Evolutionary conservation across 768 basidiomycete species (phyloP).

Genomic region (Scleroderma bovista): DNA sequence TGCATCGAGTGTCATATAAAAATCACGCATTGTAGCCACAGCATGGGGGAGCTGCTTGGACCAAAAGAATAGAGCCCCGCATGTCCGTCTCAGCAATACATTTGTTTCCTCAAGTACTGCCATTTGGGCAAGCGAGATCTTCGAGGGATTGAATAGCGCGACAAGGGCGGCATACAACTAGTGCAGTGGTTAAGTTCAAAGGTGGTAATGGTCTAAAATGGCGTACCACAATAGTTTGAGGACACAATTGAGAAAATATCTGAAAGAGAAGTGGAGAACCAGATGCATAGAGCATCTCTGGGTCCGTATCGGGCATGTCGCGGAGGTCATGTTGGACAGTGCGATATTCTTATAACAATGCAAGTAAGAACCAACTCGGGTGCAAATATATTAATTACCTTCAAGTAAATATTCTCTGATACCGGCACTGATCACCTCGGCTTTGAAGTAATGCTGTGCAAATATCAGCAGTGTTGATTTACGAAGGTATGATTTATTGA

Average conservation of each 20-base stretch:
- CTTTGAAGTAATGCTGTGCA: conserved; percentile 2
- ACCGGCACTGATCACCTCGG: conserved; percentile 19
- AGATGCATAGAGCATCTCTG: conserved; percentile 11
- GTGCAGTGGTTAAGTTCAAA: background rate
- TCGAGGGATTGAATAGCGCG: conserved; percentile 21
- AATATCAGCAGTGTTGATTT: conserved; percentile 16
- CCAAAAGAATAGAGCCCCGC: conserved; percentile 2
- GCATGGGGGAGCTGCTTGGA: conserved; percentile 6
- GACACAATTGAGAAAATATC: conserved; percentile 8
- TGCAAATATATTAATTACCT: conserved; percentile 5
- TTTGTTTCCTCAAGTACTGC: conserved; percentile 26
- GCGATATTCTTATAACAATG: conserved; percentile 13
- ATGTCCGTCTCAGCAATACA: conserved; percentile 16
- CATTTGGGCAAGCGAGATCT: conserved; percentile 25
- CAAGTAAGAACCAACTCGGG: background rate
- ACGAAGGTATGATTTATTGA: conserved; percentile 16
- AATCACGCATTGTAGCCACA: conserved; percentile 14
- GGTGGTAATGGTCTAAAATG: background rate
- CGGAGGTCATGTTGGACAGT: conserved; percentile 14
- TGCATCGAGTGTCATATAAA: conserved; percentile 18
- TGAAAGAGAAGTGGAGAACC: conserved; percentile 1
- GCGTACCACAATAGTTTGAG: conserved; percentile 14
- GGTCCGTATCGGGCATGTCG: conserved; percentile 5
- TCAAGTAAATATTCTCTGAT: conserved; percentile 6
- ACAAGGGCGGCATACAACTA: conserved; percentile 27